A percentile compares a stretch with the other conserved stretches of the same genome.
Evolutionary conservation across 129 eudicot genomes (phyloP).

Genomic region (Rutidosis leptorrhynchoides): DNA sequence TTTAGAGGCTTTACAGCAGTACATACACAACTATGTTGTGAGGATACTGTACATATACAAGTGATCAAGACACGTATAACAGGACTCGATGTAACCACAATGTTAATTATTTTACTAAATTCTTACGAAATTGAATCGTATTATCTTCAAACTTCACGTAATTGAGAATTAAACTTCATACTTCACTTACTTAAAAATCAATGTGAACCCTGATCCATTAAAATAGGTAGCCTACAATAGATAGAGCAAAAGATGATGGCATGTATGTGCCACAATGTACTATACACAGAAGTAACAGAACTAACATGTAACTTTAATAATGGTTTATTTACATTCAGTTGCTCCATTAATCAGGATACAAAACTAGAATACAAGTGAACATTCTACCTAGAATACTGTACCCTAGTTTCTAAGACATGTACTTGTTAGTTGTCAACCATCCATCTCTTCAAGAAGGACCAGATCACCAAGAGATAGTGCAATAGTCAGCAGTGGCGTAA

Average conservation of each 20-base stretch:
- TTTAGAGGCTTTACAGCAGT: conserved; percentile 4
- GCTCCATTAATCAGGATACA: too few species aligned
- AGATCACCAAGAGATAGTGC: not conserved
- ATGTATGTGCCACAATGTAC: not conserved
- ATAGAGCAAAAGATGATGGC: not conserved
- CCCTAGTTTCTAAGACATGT: not conserved
- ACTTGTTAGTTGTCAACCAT: not conserved
- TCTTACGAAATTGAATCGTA: too few species aligned
- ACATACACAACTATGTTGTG: not conserved
- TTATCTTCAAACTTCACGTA: not conserved
- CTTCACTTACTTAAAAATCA: not conserved
- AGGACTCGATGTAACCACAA: not conserved
- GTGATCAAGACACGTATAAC: not conserved
- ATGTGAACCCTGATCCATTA: not conserved
- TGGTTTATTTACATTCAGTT: not conserved
- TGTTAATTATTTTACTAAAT: not conserved
- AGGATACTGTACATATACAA: not conserved
- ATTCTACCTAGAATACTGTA: not conserved
- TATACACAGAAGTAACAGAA: not conserved
- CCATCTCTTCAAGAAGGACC: not conserved
- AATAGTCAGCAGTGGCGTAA: too few species aligned
- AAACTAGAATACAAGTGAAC: too few species aligned
- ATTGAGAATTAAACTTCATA: not conserved
- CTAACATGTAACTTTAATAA: not conserved
- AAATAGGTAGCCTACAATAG: not conserved